Percentiles rank a stretch among this genome's conserved stretches.
These are phyloP conservation scores for Leccinum longicurvipes DNA, from an alignment of 768 basidiomycete species.

Conservation along the genomic window DNA sequence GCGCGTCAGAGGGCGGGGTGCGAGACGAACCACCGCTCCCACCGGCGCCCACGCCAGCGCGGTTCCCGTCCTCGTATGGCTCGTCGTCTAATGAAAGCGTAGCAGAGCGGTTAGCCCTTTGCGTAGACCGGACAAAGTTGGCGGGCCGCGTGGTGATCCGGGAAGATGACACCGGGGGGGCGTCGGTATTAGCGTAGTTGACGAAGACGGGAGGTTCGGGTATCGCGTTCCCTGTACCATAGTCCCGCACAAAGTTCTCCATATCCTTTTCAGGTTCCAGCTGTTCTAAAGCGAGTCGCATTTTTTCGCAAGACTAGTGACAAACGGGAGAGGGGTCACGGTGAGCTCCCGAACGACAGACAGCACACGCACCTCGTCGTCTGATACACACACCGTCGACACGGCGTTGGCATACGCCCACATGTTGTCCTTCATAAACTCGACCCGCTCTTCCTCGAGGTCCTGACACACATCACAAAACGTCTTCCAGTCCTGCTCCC, in stretches of 20 bases:
- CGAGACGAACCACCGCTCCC: constrained; percentile 38
- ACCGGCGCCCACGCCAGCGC: constrained; percentile 65
- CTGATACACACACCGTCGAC: constrained; percentile 92
- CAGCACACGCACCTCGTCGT: constrained; percentile 77
- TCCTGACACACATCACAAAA: constrained; percentile 97
- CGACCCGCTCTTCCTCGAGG: constrained; percentile 90
- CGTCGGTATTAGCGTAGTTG: constrained; percentile 70
- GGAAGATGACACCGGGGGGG: constrained; percentile 56
- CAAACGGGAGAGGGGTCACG: background rate
- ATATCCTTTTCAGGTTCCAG: constrained; percentile 87
- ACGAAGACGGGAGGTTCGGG: constrained; percentile 87
- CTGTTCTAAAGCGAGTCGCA: constrained; percentile 82
- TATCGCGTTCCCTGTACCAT: constrained; percentile 84
- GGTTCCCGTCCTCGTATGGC: constrained; percentile 46
- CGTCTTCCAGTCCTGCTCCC: constrained; percentile 92
- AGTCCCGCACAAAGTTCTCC: constrained; percentile 83
- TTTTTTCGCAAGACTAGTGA: constrained; percentile 82
- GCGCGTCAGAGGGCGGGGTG: constrained; percentile 33
- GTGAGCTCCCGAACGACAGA: background rate
- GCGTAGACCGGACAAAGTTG: constrained; percentile 45
- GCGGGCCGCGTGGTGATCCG: constrained; percentile 57
- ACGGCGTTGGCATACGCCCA: constrained; percentile 97
- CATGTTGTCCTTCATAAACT: constrained; percentile 91
- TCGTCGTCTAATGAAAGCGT: constrained; percentile 41
- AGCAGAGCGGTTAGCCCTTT: constrained; percentile 28